A percentile compares a stretch with the other conserved stretches of the same genome.
Conservation (phyloP, 1,284 basidiomycete genomes). For the Vanrija sp. region DNA sequence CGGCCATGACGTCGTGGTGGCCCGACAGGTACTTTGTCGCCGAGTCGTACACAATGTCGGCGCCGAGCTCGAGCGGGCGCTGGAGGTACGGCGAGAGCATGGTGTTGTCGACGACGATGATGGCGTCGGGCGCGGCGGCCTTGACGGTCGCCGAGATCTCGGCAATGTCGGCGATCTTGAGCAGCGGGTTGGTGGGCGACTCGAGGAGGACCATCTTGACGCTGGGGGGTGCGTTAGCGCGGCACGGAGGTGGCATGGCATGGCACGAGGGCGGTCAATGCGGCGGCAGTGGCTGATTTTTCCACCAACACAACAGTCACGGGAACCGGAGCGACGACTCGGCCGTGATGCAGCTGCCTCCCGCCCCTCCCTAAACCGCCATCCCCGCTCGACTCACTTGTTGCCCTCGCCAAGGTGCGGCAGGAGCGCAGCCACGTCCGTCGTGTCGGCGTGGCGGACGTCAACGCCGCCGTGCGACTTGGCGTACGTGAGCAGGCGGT, state of each 20-base stretch:
- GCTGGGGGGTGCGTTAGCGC: constrained; percentile 20
- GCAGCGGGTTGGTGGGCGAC: constrained; percentile 93
- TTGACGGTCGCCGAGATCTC: constrained; percentile 76
- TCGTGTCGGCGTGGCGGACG: constrained; percentile 94
- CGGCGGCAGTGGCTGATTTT: no score
- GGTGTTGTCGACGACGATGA: constrained; percentile 95
- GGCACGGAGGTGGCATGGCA: no score
- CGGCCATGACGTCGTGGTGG: constrained; percentile 99
- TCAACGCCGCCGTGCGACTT: constrained; percentile 80
- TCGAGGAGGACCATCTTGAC: constrained; percentile 88
- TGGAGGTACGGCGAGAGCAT: constrained; percentile 99
- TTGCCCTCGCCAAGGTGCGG: constrained; percentile 66
- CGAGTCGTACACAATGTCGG: constrained; percentile 96
- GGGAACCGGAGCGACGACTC: no score
- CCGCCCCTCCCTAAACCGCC: no score
- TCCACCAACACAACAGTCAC: no score
- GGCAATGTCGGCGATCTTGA: constrained; percentile 91
- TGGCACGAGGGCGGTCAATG: no score
- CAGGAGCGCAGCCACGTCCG: constrained; percentile 55
- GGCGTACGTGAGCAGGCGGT: constrained; percentile 90
- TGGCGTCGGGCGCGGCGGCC: constrained; percentile 70
- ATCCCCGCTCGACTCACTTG: constrained; percentile 31
- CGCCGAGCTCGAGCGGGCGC: constrained; percentile 90
- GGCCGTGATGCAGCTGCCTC: not conserved
- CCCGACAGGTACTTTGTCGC: constrained; percentile 97